Evolutionary conservation across 257 asterid species (phyloP), one percentile per base, ranked within the genome.

Genomic region (Salvia miltiorrhiza): DNA sequence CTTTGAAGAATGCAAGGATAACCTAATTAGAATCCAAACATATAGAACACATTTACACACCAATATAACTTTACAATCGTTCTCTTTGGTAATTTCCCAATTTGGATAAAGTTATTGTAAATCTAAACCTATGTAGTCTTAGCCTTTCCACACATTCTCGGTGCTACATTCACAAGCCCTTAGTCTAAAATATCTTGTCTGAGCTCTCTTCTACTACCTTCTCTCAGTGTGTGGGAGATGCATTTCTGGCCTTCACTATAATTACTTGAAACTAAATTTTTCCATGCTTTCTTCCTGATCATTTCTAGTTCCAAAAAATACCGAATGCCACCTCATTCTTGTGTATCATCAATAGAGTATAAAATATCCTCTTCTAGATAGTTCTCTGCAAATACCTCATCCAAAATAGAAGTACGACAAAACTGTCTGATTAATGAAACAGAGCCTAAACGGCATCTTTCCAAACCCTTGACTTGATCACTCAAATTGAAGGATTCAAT

Each of bases 401-500:
- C 33, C 40, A 64, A 50, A 68, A 47, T 17, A 21, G 53, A 44
- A 60, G 9, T 20, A 61, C 2, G 9, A 54, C 45, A 23, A 45
- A 67, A 59, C 40, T 49, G 35, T 57, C 64, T n/a, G 24, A 54
- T 20, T 17, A 2, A 7, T 12, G 61, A 72, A 37, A 4, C 33
- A 14, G 11, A 24, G 17, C 16, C 26, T 56, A 45, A 50, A 48
- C 13, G 19, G 9, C 56, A 37, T 28, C 43, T 49, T 40, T 12
- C 23, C 13, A 45, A 5, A 37, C 24, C 39, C 63, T 65, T 62
- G 17, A 52, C 32, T 44, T 24, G 44, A 54, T 58, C 28, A 44
- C 71, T 4, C 11, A 26, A 57, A 59, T 24, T 43, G 23, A 65
- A 59, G 50, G 47, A 16, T 39, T 59, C 47, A 71, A 71, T 17